Evolutionary conservation across 257 asterid species (phyloP), one percentile per base, ranked within the genome.

Genomic region (Catharanthus roseus): DNA sequence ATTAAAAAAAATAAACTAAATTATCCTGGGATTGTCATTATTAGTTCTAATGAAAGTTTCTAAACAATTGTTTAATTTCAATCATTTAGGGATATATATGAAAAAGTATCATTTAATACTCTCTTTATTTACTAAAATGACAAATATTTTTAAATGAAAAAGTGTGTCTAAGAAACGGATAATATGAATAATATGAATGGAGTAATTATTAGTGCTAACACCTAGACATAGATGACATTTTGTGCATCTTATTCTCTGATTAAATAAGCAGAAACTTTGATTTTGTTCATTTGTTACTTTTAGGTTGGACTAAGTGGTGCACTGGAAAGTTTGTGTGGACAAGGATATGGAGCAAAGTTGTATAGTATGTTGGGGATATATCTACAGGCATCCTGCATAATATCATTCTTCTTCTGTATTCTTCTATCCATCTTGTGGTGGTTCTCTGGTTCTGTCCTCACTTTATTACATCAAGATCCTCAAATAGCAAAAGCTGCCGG

Each of bases 231-330:
- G 8, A 7, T 15, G 65, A 60, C 10, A 1, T 10, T 29, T 61
- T 6, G 15, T 49, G 55, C n/a, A n/a, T n/a, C 55, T 34, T 29
- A 3, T 60, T 61, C 23, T 29, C 31, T 31, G 9, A 31, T 33
- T 34, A 36, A 4, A 18, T 2, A 34, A 34, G 5, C 16, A 19
- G 28, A 34, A 28, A 62, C 34, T 62, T 34, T 62, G 44, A 34
- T 19, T 62, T 10, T 62, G 12, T 15, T 10, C 41, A 44, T 1
- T 24, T 55, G 13, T 11, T 9, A 1, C 23, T 49, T 26, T 58
- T 31, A 92, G 97, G 77, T 89, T 36, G 97, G 97, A n/a, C 73
- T 84, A 71, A 88, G 96, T 50, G 96, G 96, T 58, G 93, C 95
- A 11, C 93, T 91, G 10, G 97, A 91, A 83, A 91, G 96, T 26